phyloP scores from a whole-genome alignment of 1,139 yeast species.

The Kodamaea arcana region DNA sequence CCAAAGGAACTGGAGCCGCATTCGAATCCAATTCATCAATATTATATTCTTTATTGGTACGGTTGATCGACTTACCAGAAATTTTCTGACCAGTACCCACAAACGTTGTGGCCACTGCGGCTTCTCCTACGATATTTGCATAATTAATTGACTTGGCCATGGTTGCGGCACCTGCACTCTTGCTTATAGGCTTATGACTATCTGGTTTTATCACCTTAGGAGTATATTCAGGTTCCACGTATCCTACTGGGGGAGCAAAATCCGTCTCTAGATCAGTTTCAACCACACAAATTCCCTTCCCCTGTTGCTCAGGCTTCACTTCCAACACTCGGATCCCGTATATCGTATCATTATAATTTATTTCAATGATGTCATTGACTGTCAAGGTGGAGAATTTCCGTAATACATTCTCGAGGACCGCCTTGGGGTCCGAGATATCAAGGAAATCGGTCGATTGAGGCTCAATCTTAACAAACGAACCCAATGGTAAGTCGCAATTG shows the following conservation, averaged over 20 bases:
- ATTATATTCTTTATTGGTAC: constrained; percentile 15
- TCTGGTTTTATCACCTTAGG: constrained; percentile 26
- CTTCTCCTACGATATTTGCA: constrained; percentile 51
- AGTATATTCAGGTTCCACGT: constrained; percentile 78
- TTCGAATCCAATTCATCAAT: constrained; percentile 43
- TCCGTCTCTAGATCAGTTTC: constrained; percentile 97
- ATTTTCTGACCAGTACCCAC: constrained; percentile 68
- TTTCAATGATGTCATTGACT: constrained; percentile 78
- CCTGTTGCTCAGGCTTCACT: constrained; percentile 70
- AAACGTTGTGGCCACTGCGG: constrained; percentile 30
- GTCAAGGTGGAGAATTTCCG: constrained; percentile 88
- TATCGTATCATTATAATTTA: constrained; percentile 78
- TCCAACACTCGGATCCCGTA: constrained; percentile 84
- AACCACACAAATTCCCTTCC: constrained; percentile 80
- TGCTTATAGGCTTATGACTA: constrained; percentile 29
- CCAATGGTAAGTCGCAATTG: constrained; percentile 78
- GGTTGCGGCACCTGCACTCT: constrained; percentile 56
- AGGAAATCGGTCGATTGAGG: constrained; percentile 93
- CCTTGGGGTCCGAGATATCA: constrained; percentile 93
- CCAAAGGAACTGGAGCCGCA: constrained; percentile 68
- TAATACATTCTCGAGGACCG: constrained; percentile 88
- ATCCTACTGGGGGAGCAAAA: constrained; percentile 98
- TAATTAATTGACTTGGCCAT: constrained; percentile 80
- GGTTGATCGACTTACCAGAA: constrained; percentile 54
- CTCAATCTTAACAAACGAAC: constrained; percentile 85